Conservation (phyloP, 2,329 filamentous ascomycete species). For the Ophiostoma himal-ulmi region DNA sequence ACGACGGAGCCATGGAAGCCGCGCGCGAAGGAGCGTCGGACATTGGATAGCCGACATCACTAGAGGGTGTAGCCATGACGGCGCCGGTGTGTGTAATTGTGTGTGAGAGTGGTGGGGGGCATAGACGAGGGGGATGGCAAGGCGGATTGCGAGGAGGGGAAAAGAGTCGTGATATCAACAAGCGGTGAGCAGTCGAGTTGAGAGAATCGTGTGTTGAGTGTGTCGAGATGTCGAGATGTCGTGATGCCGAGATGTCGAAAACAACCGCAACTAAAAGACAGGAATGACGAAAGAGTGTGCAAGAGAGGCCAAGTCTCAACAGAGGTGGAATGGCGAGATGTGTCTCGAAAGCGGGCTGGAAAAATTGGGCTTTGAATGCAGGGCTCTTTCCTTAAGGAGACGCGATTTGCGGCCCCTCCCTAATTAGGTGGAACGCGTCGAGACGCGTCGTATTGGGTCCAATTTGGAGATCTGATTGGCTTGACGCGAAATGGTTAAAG, state of each 20-base stretch:
- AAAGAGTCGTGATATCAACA: constrained; percentile 5
- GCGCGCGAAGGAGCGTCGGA: constrained; percentile 47
- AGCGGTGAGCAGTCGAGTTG: neutral
- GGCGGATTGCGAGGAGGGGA: neutral
- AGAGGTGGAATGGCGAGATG: constrained; percentile 16
- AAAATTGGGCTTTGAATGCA: constrained; percentile 8
- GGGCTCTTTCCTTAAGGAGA: neutral
- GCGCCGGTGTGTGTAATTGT: constrained; percentile 18
- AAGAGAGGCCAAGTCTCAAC: neutral
- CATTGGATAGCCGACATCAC: constrained; percentile 53
- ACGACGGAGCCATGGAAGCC: constrained; percentile 28
- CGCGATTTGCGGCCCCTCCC: constrained; percentile 19
- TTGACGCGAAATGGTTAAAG: constrained; percentile 25
- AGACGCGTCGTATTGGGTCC: constrained; percentile 24
- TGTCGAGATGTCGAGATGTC: neutral
- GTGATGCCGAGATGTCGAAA: neutral
- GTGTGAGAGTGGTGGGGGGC: neutral
- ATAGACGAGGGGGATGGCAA: neutral
- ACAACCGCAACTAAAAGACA: neutral
- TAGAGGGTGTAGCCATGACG: constrained; percentile 45
- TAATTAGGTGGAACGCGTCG: constrained; percentile 24
- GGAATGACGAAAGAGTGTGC: neutral
- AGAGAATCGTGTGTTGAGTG: neutral
- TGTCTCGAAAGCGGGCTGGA: constrained; percentile 13
- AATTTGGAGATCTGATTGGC: constrained; percentile 18